These are phyloP conservation scores for Amanita inopinata DNA, from an alignment of 768 basidiomycete genomes.

Conservation along the genomic window DNA sequence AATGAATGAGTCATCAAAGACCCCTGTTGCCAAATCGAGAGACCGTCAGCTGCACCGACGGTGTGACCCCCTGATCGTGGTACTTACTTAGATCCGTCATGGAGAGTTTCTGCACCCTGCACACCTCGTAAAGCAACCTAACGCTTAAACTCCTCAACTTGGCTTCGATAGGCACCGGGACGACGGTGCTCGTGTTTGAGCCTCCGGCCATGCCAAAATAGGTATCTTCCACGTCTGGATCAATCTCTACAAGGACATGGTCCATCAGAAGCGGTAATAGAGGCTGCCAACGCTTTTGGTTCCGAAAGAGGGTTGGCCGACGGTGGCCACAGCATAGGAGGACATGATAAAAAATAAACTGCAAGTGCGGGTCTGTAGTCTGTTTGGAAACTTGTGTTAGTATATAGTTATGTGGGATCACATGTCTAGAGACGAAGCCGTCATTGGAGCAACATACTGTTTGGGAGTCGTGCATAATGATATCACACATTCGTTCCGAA, in stretches of 20 bases:
- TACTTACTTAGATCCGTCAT: constrained; percentile 69
- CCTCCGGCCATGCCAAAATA: constrained; percentile 37
- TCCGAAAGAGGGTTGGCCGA: constrained; percentile 60
- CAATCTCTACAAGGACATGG: constrained; percentile 72
- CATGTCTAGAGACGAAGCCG: constrained; percentile 7
- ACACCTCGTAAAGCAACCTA: constrained; percentile 83
- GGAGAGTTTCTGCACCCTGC: constrained; percentile 79
- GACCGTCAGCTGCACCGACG: not conserved
- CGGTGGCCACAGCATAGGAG: constrained; percentile 71
- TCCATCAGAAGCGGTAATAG: constrained; percentile 80
- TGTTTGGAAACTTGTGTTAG: constrained; percentile 17
- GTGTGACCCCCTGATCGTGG: no score
- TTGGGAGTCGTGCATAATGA: constrained; percentile 59
- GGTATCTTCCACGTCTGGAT: constrained; percentile 59
- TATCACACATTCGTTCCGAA: constrained; percentile 84
- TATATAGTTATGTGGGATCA: constrained; percentile 9
- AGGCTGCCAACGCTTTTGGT: constrained; percentile 75
- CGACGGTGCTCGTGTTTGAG: constrained; percentile 25
- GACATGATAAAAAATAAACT: constrained; percentile 70
- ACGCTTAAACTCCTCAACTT: constrained; percentile 67
- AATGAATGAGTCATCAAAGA: constrained; percentile 79
- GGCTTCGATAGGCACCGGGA: constrained; percentile 72
- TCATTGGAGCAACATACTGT: constrained; percentile 34
- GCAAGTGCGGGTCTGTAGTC: constrained; percentile 80
- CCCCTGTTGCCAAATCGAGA: constrained; percentile 31